Conservation (phyloP, 306 rosid genomes). For the Dryas octopetala region DNA sequence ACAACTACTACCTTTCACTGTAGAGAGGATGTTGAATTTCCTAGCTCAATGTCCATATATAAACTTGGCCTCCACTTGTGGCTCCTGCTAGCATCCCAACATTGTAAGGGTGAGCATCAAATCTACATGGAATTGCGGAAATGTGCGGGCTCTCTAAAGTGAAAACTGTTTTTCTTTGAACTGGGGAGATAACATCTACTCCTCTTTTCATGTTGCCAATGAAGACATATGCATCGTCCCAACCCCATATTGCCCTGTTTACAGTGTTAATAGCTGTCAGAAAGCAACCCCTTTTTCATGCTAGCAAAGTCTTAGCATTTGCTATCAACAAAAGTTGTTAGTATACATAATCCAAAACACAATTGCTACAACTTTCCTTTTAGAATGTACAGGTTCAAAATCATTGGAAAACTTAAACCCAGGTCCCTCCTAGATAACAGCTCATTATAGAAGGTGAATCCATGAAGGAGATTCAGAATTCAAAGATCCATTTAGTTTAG, state of each 20-base stretch:
- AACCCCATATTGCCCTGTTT: slow-evolving; percentile 93
- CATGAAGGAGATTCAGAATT: too few relatives aligned
- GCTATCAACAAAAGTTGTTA: neutral
- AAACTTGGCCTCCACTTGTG: slow-evolving; percentile 54
- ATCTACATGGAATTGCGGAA: slow-evolving; percentile 85
- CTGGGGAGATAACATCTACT: slow-evolving; percentile 64
- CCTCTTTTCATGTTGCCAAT: slow-evolving; percentile 83
- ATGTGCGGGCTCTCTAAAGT: slow-evolving; percentile 62
- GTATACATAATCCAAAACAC: neutral
- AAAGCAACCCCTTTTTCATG: neutral
- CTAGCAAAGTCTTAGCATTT: neutral
- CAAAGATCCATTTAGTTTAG: too few relatives aligned
- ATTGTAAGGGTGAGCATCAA: slow-evolving; percentile 51
- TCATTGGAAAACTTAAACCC: too few relatives aligned
- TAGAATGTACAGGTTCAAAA: too few relatives aligned
- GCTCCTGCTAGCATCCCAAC: slow-evolving; percentile 54
- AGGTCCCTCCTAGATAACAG: too few relatives aligned
- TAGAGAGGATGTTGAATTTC: neutral
- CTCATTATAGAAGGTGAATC: too few relatives aligned
- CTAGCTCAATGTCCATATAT: slow-evolving; percentile 35
- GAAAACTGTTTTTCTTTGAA: slow-evolving; percentile 34
- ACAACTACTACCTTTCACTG: neutral
- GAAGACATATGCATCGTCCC: slow-evolving; percentile 74
- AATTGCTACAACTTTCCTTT: too few relatives aligned
- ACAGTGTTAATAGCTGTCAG: neutral